phyloP scores from a whole-genome alignment of 2,329 filamentous ascomycete genomes.

The Pezizomycotina sp. region DNA sequence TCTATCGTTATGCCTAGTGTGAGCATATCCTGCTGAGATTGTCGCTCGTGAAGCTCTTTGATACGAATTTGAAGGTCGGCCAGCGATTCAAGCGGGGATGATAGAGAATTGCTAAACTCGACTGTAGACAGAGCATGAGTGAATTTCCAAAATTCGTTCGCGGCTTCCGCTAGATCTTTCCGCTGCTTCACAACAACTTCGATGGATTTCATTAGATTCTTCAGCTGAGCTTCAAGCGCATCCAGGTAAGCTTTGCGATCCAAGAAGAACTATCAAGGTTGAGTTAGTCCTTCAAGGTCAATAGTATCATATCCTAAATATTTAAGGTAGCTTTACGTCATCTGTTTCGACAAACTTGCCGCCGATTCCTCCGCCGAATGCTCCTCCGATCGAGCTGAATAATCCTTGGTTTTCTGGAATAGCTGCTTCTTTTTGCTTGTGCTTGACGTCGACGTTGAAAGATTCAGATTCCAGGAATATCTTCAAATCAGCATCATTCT shows the following conservation, averaged over 20 bases:
- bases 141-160: slow-evolving; percentile 80
- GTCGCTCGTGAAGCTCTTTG: slow-evolving; percentile 83
- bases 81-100: slow-evolving; percentile 73
- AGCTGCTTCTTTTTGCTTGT: slow-evolving; percentile 74
- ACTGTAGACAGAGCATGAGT: slow-evolving; percentile 85
- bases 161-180: slow-evolving; percentile 83
- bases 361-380: slow-evolving; percentile 42
- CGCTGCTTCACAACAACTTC: slow-evolving; percentile 83
- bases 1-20: slow-evolving; percentile 96
- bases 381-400: slow-evolving; percentile 68
- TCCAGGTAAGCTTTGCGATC: slow-evolving; percentile 90
- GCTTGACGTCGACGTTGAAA: slow-evolving; percentile 93
- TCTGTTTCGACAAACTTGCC: slow-evolving; percentile 95
- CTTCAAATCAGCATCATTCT: slow-evolving; percentile 86
- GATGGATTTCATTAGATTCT: slow-evolving; percentile 78
- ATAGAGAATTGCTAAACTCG: slow-evolving; percentile 75
- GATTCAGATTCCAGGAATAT: slow-evolving; percentile 92
- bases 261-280: slow-evolving; percentile 66
- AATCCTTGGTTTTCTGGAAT: slow-evolving; percentile 85
- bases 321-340: slow-evolving; percentile 44
- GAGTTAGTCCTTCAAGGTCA: slow-evolving; percentile 15
- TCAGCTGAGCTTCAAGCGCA: slow-evolving; percentile 79
- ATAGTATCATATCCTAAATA: slow-evolving; percentile 6
- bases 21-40: slow-evolving; percentile 90
- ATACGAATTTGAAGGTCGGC: slow-evolving; percentile 90